These are phyloP conservation scores for Malus sylvestris DNA, from an alignment of 306 rosid genomes.

Conservation along the genomic window DNA sequence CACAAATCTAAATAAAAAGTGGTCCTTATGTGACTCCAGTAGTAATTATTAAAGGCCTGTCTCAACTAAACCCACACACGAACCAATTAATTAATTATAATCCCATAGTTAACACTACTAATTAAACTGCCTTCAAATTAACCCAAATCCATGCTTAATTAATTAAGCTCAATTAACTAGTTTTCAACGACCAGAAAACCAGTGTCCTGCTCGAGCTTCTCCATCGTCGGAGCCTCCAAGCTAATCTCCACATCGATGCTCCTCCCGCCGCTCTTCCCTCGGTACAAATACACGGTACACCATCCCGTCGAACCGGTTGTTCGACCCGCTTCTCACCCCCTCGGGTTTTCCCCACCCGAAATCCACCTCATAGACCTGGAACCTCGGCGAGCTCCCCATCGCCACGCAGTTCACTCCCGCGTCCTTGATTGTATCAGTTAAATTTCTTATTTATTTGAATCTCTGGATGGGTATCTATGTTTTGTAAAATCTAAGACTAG, in stretches of 20 bases:
- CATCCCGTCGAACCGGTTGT: slow-evolving; percentile 89
- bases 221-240: slow-evolving; percentile 63
- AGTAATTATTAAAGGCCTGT: neutral
- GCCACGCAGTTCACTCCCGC: slow-evolving; percentile 95
- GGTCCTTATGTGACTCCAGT: neutral
- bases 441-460: neutral
- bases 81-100: too few relatives aligned
- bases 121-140: neutral
- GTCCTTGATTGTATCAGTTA: slow-evolving; percentile 38
- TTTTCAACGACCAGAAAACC: slow-evolving; percentile 41
- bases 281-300: slow-evolving; percentile 51
- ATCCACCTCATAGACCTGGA: slow-evolving; percentile 83
- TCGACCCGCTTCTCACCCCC: slow-evolving; percentile 79
- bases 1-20: too few relatives aligned
- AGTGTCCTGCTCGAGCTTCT: slow-evolving; percentile 58
- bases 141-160: neutral
- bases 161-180: neutral
- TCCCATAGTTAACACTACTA: neutral
- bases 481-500: neutral
- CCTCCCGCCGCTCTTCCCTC: slow-evolving; percentile 85
- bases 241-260: slow-evolving; percentile 90
- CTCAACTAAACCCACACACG: neutral
- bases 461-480: neutral
- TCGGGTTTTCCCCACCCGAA: slow-evolving; percentile 86
- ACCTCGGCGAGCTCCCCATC: slow-evolving; percentile 93